A percentile compares a stretch with the other conserved stretches of the same genome.
These are phyloP conservation scores for Schizonepeta tenuifolia DNA, from an alignment of 257 asterid genomes.

Conservation along the genomic window DNA sequence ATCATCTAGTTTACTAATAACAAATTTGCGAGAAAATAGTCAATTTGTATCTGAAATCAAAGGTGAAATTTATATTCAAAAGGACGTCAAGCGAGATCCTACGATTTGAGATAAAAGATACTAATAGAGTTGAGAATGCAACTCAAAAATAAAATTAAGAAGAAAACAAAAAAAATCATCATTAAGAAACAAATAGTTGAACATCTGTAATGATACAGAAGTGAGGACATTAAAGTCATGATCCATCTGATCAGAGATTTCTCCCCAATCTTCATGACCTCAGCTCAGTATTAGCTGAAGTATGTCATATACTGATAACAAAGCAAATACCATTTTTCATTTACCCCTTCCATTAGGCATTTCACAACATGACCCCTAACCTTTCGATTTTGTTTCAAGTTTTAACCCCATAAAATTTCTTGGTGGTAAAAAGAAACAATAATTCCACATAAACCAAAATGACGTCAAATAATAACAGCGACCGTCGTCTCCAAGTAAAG, in stretches of 20 bases:
- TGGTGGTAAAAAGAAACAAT: too few relatives aligned
- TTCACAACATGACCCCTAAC: too few relatives aligned
- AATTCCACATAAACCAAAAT: too few relatives aligned
- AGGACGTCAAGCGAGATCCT: background rate
- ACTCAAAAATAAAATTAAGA: background rate
- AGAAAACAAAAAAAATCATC: background rate
- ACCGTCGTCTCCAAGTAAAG: too few relatives aligned
- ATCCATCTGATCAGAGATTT: background rate
- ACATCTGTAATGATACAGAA: slow-evolving; percentile 8
- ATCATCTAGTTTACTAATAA: background rate
- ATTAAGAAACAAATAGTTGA: background rate
- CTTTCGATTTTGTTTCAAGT: too few relatives aligned
- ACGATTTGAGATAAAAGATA: background rate
- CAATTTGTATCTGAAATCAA: background rate
- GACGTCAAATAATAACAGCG: too few relatives aligned
- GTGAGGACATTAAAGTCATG: background rate
- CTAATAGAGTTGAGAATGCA: too few relatives aligned
- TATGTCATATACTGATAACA: background rate
- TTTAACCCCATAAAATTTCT: too few relatives aligned
- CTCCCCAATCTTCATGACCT: background rate
- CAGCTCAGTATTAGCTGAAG: background rate
- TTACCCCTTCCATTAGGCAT: too few relatives aligned
- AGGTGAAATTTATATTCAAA: background rate
- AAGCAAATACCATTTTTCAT: too few relatives aligned
- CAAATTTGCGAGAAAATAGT: background rate